phyloP scores from a whole-genome alignment of 2,329 filamentous ascomycete species.

The Verticillium nubilum region DNA sequence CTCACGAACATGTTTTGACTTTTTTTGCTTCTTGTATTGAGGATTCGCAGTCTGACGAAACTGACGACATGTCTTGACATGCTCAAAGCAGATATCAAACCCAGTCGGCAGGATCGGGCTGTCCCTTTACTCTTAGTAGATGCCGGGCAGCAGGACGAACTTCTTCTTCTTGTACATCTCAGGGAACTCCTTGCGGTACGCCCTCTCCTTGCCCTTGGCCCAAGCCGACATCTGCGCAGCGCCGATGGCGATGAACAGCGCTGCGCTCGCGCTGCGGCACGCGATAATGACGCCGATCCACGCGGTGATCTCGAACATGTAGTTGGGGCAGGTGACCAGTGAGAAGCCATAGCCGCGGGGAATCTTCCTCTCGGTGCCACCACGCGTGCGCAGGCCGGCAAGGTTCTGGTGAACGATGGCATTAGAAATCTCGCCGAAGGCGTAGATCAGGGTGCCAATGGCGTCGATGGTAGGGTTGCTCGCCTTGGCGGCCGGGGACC shows the following conservation, averaged over 20 bases:
- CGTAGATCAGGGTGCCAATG: slow-evolving; percentile 64
- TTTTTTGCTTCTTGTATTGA: not conserved
- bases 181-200: slow-evolving; percentile 85
- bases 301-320: slow-evolving; percentile 84
- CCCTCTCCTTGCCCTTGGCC: slow-evolving; percentile 87
- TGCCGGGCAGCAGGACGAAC: slow-evolving; percentile 72
- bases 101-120: not conserved
- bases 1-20: not conserved
- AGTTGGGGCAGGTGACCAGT: slow-evolving; percentile 93
- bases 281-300: slow-evolving; percentile 81
- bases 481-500: slow-evolving; percentile 57
- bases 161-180: slow-evolving; percentile 95
- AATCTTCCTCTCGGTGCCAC: slow-evolving; percentile 82
- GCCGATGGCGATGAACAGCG: slow-evolving; percentile 70
- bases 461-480: slow-evolving; percentile 50
- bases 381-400: slow-evolving; percentile 67
- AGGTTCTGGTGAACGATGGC: slow-evolving; percentile 75
- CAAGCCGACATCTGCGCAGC: slow-evolving; percentile 76
- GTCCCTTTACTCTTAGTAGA: slow-evolving; percentile 46
- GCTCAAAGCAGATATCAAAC: not conserved
- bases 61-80: not conserved
- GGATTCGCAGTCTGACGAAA: not conserved
- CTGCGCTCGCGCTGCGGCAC: slow-evolving; percentile 72
- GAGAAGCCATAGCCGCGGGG: slow-evolving; percentile 79
- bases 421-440: slow-evolving; percentile 76